Evolutionary conservation across 2,329 filamentous ascomycete genomes (phyloP), one percentile per base, ranked within the genome.

Genomic region (Knufia fluminis): DNA sequence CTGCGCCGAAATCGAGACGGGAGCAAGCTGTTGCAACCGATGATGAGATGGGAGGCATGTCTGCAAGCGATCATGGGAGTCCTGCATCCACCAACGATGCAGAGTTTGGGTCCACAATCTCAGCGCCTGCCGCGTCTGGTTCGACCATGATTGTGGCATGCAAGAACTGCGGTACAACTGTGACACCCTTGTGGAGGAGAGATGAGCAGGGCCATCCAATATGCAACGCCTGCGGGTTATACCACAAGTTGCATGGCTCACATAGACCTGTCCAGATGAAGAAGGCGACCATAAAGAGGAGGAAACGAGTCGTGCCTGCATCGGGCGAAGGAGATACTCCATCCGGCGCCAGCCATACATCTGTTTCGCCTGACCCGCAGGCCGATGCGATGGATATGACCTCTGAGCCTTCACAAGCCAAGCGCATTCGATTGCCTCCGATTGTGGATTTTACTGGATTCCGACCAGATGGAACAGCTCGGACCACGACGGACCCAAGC

Each of bases 221-320:
- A 56, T 98, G 92, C 72, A 98, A 98, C 68, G 92, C 92, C 46
- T 98, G 92, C 71, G 92, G 91, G 3, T 72, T 98, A 2, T 98
- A 98, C 66, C 89, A 94, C 71, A 97, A 97, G 67, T 80, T 98
- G 2, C 92, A 98, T 64, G 90, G 90, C 48, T 82, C 89, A 24
- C 91, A 96, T 66, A 79, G 92, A 36, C 92, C 92, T 0, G 87
- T 92, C 3, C 88, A 88, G n/a, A 97, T 98, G 92, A 98, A 97
- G 68, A 97, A 96, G 67, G 85, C 88, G 2, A 86, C 94, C 22
- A 98, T 98, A 66, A 97, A 98, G 68, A 80, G 92, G 54, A 78
- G 92, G 53, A 97, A 97, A 74, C 83, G 92, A 51, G 89, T 97
- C 4, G 90, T 97, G 38, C 90, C 91, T 16, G 88, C 86, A 16